Evolutionary conservation across 371 early-diverging fungal genomes (phyloP).

Genomic region (Mortierella sp.): DNA sequence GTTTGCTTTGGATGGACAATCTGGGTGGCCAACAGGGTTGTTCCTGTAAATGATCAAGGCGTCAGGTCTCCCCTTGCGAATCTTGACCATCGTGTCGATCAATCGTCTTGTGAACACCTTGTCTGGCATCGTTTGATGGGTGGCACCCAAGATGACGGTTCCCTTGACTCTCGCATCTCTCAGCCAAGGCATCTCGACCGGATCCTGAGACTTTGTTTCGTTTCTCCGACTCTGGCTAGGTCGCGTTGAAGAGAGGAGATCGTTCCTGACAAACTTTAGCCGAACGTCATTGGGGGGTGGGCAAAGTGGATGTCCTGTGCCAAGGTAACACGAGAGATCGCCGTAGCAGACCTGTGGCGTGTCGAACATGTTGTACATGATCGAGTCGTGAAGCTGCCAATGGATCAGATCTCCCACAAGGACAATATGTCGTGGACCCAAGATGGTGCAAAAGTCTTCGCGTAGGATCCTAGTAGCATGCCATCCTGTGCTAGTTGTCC

Average conservation of each 20-base stretch:
- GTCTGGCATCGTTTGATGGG: constrained; percentile 59
- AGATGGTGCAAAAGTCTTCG: constrained; percentile 39
- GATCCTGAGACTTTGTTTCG: constrained; percentile 56
- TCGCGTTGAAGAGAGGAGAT: constrained; percentile 55
- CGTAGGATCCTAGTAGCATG: constrained; percentile 27
- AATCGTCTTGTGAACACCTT: constrained; percentile 54
- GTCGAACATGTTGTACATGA: constrained; percentile 68
- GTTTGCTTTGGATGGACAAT: constrained; percentile 46
- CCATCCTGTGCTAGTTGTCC: constrained; percentile 20
- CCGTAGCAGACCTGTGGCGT: constrained; percentile 68
- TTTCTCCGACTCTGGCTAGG: constrained; percentile 30
- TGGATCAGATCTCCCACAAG: constrained; percentile 69
- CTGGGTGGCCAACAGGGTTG: constrained; percentile 39
- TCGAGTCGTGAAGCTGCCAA: constrained; percentile 68
- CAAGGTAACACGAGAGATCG: constrained; percentile 62
- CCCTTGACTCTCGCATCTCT: constrained; percentile 55
- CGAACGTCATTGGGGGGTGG: constrained; percentile 48
- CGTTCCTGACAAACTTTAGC: constrained; percentile 66
- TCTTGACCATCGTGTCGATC: constrained; percentile 54
- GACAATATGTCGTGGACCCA: constrained; percentile 47
- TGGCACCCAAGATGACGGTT: constrained; percentile 64
- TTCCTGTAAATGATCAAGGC: constrained; percentile 58
- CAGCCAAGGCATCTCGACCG: constrained; percentile 66
- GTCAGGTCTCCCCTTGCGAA: constrained; percentile 57
- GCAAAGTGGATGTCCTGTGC: constrained; percentile 40